These are phyloP conservation scores for Xanthoconium separans DNA, from an alignment of 1,284 basidiomycete genomes.

Conservation along the genomic window DNA sequence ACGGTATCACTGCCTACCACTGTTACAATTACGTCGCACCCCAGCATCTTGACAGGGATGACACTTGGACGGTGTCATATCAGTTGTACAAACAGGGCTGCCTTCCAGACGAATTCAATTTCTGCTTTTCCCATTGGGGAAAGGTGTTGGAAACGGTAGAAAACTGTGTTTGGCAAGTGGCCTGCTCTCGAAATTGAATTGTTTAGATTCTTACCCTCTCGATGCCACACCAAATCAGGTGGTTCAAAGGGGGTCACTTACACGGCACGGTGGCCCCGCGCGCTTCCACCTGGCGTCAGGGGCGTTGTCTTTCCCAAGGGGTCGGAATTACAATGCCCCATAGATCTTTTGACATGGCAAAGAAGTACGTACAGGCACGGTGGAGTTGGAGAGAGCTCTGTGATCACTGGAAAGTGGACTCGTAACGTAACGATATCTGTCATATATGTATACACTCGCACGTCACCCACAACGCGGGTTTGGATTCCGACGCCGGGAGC, in stretches of 20 bases:
- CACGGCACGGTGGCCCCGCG: conserved; percentile 4
- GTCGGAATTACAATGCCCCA: conserved; percentile 2
- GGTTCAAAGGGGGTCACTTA: conserved; percentile 10
- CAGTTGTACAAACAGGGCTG: conserved; percentile 6
- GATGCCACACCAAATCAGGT: conserved; percentile 1
- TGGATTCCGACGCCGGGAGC: too few species aligned
- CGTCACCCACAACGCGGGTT: too few species aligned
- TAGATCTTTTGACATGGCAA: conserved; percentile 2
- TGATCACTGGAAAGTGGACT: not conserved
- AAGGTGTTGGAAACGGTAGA: not conserved
- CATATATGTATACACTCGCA: too few species aligned
- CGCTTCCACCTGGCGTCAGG: not conserved
- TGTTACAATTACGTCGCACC: conserved; percentile 15
- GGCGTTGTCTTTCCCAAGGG: not conserved
- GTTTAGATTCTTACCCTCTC: too few species aligned
- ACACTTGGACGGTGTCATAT: conserved; percentile 1
- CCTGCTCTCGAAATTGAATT: too few species aligned
- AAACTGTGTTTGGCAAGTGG: conserved; percentile 9
- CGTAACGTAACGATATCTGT: not conserved
- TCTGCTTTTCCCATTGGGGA: conserved; percentile 3
- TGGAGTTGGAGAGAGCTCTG: conserved; percentile 1
- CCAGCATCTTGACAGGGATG: conserved; percentile 6
- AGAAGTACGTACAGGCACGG: conserved; percentile 3
- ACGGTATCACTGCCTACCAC: conserved; percentile 7
- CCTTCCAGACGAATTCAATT: conserved; percentile 4